These are phyloP conservation scores for Stereum hirsutum DNA, from an alignment of 1,284 basidiomycete species.

Conservation along the genomic window DNA sequence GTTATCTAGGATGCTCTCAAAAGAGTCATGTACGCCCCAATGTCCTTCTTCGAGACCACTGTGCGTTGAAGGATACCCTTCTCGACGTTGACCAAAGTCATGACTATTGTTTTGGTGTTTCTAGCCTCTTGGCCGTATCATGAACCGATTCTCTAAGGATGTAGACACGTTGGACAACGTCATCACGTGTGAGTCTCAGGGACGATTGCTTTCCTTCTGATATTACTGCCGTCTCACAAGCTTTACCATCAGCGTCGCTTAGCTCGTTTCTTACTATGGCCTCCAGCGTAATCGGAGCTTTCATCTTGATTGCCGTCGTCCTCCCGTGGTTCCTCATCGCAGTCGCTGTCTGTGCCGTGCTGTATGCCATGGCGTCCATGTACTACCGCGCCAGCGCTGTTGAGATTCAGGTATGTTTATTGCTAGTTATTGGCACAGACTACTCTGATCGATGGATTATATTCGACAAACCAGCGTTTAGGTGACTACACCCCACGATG, in stretches of 20 bases:
- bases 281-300: constrained; percentile 59
- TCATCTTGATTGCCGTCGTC: constrained; percentile 73
- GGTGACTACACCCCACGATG: constrained; percentile 30
- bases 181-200: constrained; percentile 33
- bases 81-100: not conserved
- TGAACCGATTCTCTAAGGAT: constrained; percentile 80
- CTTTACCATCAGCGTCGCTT: constrained; percentile 69
- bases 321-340: constrained; percentile 82
- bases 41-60: constrained; percentile 87
- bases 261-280: constrained; percentile 67
- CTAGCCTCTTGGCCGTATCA: constrained; percentile 83
- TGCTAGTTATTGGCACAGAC: not conserved
- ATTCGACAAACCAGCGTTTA: constrained; percentile 35
- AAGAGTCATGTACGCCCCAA: constrained; percentile 66
- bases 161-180: constrained; percentile 84
- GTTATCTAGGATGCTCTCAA: constrained; percentile 40
- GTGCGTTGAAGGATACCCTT: constrained; percentile 27
- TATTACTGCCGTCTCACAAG: no score
- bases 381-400: constrained; percentile 88
- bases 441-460: not conserved
- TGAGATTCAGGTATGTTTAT: constrained; percentile 64
- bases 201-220: not conserved
- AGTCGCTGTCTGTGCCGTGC: constrained; percentile 46
- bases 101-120: not conserved
- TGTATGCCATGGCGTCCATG: constrained; percentile 57